Conservation (phyloP, 31 red algal species). For the Porphyra umbilicalis region DNA sequence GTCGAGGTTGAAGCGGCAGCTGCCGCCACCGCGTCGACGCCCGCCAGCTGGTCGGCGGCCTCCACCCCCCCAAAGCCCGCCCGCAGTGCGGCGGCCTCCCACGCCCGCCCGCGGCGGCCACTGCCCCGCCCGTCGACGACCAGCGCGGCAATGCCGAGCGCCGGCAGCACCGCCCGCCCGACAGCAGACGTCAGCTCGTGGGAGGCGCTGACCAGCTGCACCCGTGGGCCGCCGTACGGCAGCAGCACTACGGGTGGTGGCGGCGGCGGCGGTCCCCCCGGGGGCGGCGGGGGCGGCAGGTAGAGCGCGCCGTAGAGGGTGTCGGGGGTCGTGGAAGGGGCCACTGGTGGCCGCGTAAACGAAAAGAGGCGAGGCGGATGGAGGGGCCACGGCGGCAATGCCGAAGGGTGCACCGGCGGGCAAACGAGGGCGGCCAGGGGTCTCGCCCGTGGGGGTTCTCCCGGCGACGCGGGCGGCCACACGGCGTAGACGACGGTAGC, state of each 20-base stretch:
- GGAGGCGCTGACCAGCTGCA: conserved; percentile 6
- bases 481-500: not conserved
- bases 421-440: not conserved
- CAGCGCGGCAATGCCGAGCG: conserved; percentile 2
- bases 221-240: conserved; percentile 13
- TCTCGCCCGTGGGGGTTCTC: not conserved
- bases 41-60: conserved; percentile 4
- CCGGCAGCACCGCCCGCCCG: not conserved
- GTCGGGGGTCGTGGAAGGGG: not conserved
- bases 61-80: not conserved
- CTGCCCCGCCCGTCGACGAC: not conserved
- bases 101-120: not conserved
- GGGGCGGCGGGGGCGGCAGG: not conserved
- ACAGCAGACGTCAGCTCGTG: not conserved
- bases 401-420: not conserved
- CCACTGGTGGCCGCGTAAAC: not conserved
- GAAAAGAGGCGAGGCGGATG: not conserved
- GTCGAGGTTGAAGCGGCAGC: too few species aligned
- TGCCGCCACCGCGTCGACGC: not conserved
- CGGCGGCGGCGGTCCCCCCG: not conserved
- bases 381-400: not conserved
- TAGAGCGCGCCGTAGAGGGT: not conserved
- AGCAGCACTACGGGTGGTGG: conserved; percentile 4
- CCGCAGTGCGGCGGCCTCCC: not conserved
- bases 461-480: not conserved